Base-by-base conservation (phyloP, 352 stramenopile species). In the Phytophthora pisi region DNA sequence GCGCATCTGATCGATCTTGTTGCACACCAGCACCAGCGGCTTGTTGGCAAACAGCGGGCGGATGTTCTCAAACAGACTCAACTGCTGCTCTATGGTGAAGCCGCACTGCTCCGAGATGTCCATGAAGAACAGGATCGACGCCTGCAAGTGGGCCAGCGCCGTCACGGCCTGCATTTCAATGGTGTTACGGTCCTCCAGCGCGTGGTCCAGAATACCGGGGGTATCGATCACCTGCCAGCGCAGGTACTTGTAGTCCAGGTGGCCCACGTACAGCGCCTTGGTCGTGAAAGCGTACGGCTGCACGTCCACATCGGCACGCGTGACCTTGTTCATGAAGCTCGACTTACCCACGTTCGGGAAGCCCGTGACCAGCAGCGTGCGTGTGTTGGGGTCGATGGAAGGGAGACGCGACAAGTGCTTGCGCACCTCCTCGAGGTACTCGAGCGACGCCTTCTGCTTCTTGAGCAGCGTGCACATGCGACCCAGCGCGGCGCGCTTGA, bases 101-200 rank as follows among this genome's bases (percentile, higher is more conserved):
- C 97, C 98, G 80, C 98, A 99, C 78, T 99, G 96, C 80, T 99
- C 97, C 6, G 95, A 99, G 65, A 99, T 98, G 85, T 99, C 98
- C 72, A 99, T 94, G 81, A 99, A 99, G 83, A 99, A 99, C 54
- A 99, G 82, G 18, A 99, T 97, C 58, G 96, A 98, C 70, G 97
- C 98, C 70, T 99, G 98, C 74, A 99, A 91, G 78, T 99, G 98
- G 5, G 98, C 98, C 10, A 99, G 84, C 38, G 98, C 98, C 58
- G 98, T 99, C 59, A 99, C 98, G 49, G 98, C 97, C 85, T 99
- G 98, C 98, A 99, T 99, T 69, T 99, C 98, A 82, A 99, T 99
- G 38, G 98, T 99, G 86, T 99, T 99, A 38, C 97, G 88, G 74
- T 99, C 93, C 75, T 99, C 98, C 8, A 99, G 86, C n/a, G 97